Base-by-base conservation (phyloP, 176 grass and related monocot species). In the Bolboschoenus planiculmis region DNA sequence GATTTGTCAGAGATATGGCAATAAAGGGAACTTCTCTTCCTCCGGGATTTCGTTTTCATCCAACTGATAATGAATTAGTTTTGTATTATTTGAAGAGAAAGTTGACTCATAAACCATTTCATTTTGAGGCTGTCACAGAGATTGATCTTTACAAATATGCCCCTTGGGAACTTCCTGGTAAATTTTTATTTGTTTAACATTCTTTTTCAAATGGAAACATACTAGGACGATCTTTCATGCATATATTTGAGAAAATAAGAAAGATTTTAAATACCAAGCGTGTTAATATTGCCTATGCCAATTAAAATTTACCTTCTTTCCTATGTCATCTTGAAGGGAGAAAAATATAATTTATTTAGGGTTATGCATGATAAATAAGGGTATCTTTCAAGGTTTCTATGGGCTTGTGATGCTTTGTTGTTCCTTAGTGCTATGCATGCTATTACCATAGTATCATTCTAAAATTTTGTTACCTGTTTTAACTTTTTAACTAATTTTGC, bases 111-210 rank as follows among this genome's bases (percentile, higher is more conserved):
- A 94, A 89, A 81, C 85, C 86, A 23, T 74, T 94, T 34, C 81
- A 68, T 35, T 83, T 89, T 83, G 88, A 91, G 74, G 83, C 86
- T 73, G 83, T 94, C 74, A 68, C 85, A 2, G 92, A 92, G 46
- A 85, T 92, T 55, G 95, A 94, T 78, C 78, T 97, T 36, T 97
- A 97, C 83, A 89, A 94, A 83, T 92, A 88, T 83, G 88, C 95
- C 37, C 92, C 95, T 62, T 97, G 95, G 95, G 95, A 97, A 84
- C 95, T 97, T 86, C 92, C 85, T 76, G 87, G 95, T 97, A 86
- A 27, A 39, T 62, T 76, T 30, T 50, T 15, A 62, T 33, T 78
- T 82, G 31, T 71, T 5, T 27, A 40, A 6, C 44, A 40, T 31
- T 43, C 51, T 58, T 53, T 64, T 72, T 72, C 55, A 80, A 71